Percentiles rank a stretch among this genome's conserved stretches.
phyloP scores from a whole-genome alignment of 768 basidiomycete species.

The Tubosaeta sp. region DNA sequence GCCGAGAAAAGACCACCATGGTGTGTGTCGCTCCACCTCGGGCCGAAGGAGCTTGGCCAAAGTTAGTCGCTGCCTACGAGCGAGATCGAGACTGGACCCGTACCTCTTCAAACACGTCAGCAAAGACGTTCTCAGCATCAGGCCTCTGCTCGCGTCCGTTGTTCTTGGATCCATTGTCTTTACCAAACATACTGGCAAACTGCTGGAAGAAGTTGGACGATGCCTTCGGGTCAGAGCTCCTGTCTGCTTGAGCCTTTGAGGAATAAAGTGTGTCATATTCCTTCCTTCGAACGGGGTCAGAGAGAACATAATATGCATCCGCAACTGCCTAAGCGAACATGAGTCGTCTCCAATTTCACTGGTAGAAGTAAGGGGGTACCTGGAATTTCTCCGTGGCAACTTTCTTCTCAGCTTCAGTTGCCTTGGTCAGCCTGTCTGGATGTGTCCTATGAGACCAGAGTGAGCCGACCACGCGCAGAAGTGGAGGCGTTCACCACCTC shows the following conservation, averaged over 20 bases:
- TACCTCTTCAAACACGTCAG: constrained; percentile 90
- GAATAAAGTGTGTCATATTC: constrained; percentile 71
- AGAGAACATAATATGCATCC: constrained; percentile 92
- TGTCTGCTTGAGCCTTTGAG: constrained; percentile 47
- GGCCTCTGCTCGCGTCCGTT: constrained; percentile 47
- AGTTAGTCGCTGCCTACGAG: background rate
- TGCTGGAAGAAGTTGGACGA: constrained; percentile 73
- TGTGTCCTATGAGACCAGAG: constrained; percentile 58
- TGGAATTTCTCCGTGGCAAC: constrained; percentile 83
- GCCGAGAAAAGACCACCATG: constrained; percentile 75
- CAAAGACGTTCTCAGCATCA: constrained; percentile 77
- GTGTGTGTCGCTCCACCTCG: constrained; percentile 66
- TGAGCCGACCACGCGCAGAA: constrained; percentile 7
- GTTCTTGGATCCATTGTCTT: constrained; percentile 27
- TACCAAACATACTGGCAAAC: constrained; percentile 69
- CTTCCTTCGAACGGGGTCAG: constrained; percentile 63
- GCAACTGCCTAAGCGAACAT: constrained; percentile 56
- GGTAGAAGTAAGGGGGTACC: constrained; percentile 33
- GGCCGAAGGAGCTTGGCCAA: constrained; percentile 66
- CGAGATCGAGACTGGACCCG: constrained; percentile 10
- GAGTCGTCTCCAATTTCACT: constrained; percentile 20
- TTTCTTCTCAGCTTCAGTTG: constrained; percentile 64
- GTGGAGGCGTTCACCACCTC: constrained; percentile 37
- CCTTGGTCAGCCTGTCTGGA: constrained; percentile 77
- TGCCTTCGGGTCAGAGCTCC: constrained; percentile 58